Evolutionary conservation across 495 filamentous ascomycete species (phyloP).

Genomic region (Aspergillus indologenus): DNA sequence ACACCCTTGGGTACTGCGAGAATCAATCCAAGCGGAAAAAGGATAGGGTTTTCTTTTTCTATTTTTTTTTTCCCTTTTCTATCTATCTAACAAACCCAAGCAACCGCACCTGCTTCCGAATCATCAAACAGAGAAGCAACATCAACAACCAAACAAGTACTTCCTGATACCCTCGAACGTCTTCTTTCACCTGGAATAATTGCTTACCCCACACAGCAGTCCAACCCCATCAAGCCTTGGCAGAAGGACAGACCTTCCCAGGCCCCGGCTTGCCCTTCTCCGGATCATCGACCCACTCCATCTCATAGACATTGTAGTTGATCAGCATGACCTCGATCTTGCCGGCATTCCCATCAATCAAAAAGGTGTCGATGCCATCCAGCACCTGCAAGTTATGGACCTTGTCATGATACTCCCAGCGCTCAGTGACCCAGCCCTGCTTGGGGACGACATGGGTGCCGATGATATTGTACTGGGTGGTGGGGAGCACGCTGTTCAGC

Average conservation of each 20-base stretch:
- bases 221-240: background rate
- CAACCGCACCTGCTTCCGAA: too few relatives aligned
- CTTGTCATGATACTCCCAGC: constrained; percentile 5
- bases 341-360: constrained; percentile 3
- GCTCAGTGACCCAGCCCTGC: constrained; percentile 8
- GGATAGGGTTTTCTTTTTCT: too few relatives aligned
- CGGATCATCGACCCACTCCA: background rate
- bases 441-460: constrained; percentile 2
- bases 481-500: constrained; percentile 8
- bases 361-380: constrained; percentile 8
- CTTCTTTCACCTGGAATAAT: too few relatives aligned
- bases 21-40: too few relatives aligned
- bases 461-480: constrained; percentile 5
- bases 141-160: too few relatives aligned
- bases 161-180: too few relatives aligned
- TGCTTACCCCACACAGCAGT: too few relatives aligned
- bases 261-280: background rate
- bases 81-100: too few relatives aligned
- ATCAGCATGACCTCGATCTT: constrained; percentile 10
- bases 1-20: too few relatives aligned
- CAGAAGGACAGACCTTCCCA: background rate
- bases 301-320: constrained; percentile 11
- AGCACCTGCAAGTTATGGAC: background rate
- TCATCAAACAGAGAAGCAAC: too few relatives aligned
- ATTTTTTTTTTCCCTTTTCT: too few relatives aligned